Evolutionary conservation across 1,284 basidiomycete genomes (phyloP), one percentile per base, ranked within the genome.

Genomic region (Trichosporon coremiiforme): DNA sequence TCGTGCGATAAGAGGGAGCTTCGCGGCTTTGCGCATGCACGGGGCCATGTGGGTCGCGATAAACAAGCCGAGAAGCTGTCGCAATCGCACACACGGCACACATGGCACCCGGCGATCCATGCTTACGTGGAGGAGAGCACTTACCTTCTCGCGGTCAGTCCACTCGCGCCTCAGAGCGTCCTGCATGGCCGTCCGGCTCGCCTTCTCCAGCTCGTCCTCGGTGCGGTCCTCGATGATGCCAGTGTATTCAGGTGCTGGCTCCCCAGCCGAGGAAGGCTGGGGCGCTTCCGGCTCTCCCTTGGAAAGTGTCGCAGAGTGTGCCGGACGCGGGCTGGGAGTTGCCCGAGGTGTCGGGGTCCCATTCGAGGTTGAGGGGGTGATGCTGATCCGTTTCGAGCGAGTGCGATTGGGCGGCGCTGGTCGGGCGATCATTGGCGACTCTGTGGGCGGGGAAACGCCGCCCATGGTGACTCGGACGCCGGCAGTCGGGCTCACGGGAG

Each of bases 111-210:
- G 3, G 63, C 17, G 63, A 64, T 12, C 65, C 50, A 66, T 35
- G 38, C 38, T 33, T 38, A 22, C 45, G 67, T 41, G 38, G 65
- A 22, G 17, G 29, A 53, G 50, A 8, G 50, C 15, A 75, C 77
- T 20, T 66, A 82, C 81, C 73, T 74, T 69, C 55, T 82, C 81
- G n/a, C 72, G 66, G 15, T 71, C 65, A 7, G 70, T 57, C 80
- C 81, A 82, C 66, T 78, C 75, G 15, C 70, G 72, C 35, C 71
- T 73, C 50, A 82, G 68, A 0, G 77, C 77, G 20, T 66, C 50
- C 68, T 76, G 75, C 60, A 82, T 67, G 10, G 74, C 77, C 13
- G 77, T 74, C 31, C 75, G 68, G 29, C 75, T 72, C 0, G 79
- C 79, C 29, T 71, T 35, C 2, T 33, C 66, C 5, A 81, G 66